These are phyloP conservation scores for Exserohilum rostratum DNA, from an alignment of 2,329 filamentous ascomycete species.

Conservation along the genomic window DNA sequence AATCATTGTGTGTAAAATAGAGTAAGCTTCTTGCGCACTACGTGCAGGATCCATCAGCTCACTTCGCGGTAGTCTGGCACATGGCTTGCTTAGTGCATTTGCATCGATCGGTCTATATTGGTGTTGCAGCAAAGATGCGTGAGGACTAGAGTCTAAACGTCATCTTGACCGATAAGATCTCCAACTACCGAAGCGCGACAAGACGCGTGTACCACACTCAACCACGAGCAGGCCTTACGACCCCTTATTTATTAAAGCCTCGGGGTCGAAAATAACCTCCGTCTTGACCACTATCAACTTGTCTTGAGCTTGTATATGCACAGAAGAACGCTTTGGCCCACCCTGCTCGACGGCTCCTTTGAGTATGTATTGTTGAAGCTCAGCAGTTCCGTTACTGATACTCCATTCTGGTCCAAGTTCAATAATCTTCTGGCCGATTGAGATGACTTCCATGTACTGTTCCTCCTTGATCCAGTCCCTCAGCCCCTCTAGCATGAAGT, in stretches of 20 bases:
- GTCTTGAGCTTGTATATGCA: no score
- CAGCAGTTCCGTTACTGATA: not conserved
- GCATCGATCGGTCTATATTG: not conserved
- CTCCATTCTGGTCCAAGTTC: not conserved
- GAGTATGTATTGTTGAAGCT: not conserved
- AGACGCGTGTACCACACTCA: not conserved
- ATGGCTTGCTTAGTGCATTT: not conserved
- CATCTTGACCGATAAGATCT: not conserved
- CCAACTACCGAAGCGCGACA: not conserved
- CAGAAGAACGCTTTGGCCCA: no score
- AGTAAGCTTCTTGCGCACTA: not conserved
- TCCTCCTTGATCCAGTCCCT: slow-evolving; percentile 34
- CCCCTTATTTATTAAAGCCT: not conserved
- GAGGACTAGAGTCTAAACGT: not conserved
- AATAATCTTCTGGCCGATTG: not conserved
- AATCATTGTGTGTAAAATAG: not conserved
- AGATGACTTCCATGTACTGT: slow-evolving; percentile 11
- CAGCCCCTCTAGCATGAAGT: slow-evolving; percentile 37
- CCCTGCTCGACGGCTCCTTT: not conserved
- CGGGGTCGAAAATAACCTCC: no score
- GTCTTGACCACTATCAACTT: no score
- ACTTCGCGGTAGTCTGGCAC: not conserved
- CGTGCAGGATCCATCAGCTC: not conserved
- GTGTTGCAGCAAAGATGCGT: not conserved
- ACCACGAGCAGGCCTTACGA: not conserved